Evolutionary conservation across 768 basidiomycete genomes (phyloP).

Genomic region (Pleurotus eryngii): DNA sequence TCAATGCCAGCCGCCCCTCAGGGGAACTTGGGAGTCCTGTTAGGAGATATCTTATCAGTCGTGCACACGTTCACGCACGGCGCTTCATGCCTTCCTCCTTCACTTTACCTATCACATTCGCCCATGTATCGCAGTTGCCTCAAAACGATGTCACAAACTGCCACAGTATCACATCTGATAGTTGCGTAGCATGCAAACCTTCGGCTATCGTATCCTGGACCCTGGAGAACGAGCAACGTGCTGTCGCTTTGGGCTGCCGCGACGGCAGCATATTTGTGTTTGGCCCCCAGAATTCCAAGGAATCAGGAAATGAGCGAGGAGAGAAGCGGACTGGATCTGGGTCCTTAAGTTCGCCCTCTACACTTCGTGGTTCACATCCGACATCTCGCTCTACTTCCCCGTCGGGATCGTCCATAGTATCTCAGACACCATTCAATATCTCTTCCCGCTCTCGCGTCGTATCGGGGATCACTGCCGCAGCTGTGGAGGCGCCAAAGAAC

Average conservation of each 20-base stretch:
- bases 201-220: slow-evolving; percentile 1
- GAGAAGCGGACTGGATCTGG: slow-evolving; percentile 9
- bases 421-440: slow-evolving; percentile 48
- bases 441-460: slow-evolving; percentile 61
- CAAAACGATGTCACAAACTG: background rate
- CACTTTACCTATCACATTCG: background rate
- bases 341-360: slow-evolving; percentile 15
- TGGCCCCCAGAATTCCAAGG: slow-evolving; percentile 15
- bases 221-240: background rate
- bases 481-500: slow-evolving; percentile 74
- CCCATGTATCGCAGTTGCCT: background rate
- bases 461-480: slow-evolving; percentile 67
- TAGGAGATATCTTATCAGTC: too few species aligned
- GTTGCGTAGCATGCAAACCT: background rate
- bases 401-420: slow-evolving; percentile 27
- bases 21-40: too few species aligned
- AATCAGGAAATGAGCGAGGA: slow-evolving; percentile 11
- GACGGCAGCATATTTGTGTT: slow-evolving; percentile 45
- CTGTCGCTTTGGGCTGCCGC: slow-evolving; percentile 35
- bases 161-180: background rate
- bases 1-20: too few species aligned
- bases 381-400: slow-evolving; percentile 36
- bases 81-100: background rate
- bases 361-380: slow-evolving; percentile 19
- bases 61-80: too few species aligned